Evolutionary conservation across 1,284 basidiomycete species (phyloP).

Genomic region (Clitocybe nebularis): DNA sequence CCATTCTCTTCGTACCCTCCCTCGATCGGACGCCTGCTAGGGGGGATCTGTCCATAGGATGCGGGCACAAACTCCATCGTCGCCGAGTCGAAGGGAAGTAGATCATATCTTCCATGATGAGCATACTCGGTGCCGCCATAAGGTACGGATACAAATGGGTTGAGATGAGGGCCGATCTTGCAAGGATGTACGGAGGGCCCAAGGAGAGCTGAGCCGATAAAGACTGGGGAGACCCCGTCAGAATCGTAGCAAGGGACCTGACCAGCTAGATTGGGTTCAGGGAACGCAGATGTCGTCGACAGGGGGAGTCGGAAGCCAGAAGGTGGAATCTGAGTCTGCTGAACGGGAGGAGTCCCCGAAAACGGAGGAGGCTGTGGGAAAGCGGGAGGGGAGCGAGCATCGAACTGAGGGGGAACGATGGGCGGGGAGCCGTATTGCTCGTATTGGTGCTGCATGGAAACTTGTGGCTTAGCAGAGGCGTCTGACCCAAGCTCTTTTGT

Average conservation of each 20-base stretch:
- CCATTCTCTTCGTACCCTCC: constrained; percentile 50
- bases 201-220: constrained; percentile 68
- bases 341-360: constrained; percentile 1
- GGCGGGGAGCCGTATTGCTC: constrained; percentile 17
- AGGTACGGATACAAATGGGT: constrained; percentile 50
- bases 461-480: constrained; percentile 8
- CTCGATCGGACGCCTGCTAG: constrained; percentile 46
- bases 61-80: constrained; percentile 71
- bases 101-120: constrained; percentile 63
- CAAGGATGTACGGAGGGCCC: constrained; percentile 70
- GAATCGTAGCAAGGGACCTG: constrained; percentile 48
- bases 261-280: constrained; percentile 36
- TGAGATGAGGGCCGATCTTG: constrained; percentile 64
- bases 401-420: constrained; percentile 16
- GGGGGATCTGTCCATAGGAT: constrained; percentile 54
- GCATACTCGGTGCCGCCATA: constrained; percentile 58
- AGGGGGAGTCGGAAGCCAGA: constrained; percentile 65
- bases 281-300: constrained; percentile 42
- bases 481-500: constrained; percentile 2
- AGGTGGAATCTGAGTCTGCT: constrained; percentile 22
- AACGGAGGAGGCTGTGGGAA: constrained; percentile 9
- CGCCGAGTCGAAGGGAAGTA: constrained; percentile 60
- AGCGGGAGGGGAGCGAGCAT: constrained; percentile 12
- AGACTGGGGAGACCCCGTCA: constrained; percentile 58
- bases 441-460: constrained; percentile 6